Percentiles rank a stretch among this genome's conserved stretches.
Conservation (phyloP, 2,329 filamentous ascomycete species). For the Parastagonospora avenae region DNA sequence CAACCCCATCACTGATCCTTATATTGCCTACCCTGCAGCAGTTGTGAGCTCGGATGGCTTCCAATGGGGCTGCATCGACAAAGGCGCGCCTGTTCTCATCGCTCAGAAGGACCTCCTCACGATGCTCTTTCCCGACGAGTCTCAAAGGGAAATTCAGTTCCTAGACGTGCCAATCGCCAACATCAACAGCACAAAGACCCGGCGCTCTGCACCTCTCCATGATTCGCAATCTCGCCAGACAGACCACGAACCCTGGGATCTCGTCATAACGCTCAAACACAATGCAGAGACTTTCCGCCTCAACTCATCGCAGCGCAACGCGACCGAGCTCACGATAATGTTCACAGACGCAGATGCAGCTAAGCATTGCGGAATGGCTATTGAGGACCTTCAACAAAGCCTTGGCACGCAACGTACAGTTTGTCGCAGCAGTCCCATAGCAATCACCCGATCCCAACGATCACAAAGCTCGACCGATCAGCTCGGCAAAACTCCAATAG, state of each 20-base stretch:
- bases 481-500: not conserved
- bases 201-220: constrained; percentile 18
- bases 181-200: constrained; percentile 14
- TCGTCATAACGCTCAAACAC: constrained; percentile 22
- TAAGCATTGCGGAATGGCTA: constrained; percentile 20
- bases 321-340: constrained; percentile 25
- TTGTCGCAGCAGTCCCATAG: not conserved
- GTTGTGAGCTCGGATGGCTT: constrained; percentile 28
- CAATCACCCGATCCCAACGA: not conserved
- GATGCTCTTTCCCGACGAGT: constrained; percentile 23
- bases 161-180: constrained; percentile 35
- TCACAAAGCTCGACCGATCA: not conserved
- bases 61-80: constrained; percentile 20
- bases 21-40: constrained; percentile 28
- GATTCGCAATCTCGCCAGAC: constrained; percentile 25
- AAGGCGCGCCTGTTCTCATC: constrained; percentile 14
- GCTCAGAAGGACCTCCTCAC: constrained; percentile 27
- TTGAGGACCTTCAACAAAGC: constrained; percentile 16
- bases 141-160: constrained; percentile 22
- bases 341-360: constrained; percentile 25
- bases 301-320: constrained; percentile 22
- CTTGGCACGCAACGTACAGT: not conserved
- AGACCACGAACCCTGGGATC: constrained; percentile 24
- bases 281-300: constrained; percentile 26
- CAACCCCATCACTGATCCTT: constrained; percentile 12